A percentile compares a stretch with the other conserved stretches of the same genome.
Evolutionary conservation across 2,329 filamentous ascomycete species (phyloP).

Genomic region (Colletotrichum limetticola): DNA sequence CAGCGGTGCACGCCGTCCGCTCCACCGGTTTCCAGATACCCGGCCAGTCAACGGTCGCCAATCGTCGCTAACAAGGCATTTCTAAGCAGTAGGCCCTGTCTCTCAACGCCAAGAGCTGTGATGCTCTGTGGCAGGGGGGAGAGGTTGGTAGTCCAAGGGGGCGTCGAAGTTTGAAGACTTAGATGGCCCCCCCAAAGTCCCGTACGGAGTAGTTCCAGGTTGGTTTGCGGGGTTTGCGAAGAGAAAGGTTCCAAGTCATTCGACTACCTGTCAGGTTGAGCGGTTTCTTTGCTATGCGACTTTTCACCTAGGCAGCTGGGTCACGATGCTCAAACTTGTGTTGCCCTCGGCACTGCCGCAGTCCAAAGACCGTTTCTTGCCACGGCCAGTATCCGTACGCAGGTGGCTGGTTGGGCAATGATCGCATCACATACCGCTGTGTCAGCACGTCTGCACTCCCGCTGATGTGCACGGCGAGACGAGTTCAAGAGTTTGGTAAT

Average conservation of each 20-base stretch:
- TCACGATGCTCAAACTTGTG: neutral
- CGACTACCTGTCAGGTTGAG: constrained; percentile 5
- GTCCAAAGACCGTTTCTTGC: neutral
- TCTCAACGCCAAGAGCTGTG: neutral
- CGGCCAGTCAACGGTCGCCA: constrained; percentile 18
- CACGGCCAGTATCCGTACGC: neutral
- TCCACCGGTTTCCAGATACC: constrained; percentile 20
- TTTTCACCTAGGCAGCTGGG: neutral
- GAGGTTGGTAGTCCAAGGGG: constrained; percentile 7
- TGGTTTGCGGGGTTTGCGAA: constrained; percentile 17
- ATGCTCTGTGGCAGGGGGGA: constrained; percentile 13
- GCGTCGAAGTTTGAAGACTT: neutral
- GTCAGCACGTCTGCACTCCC: neutral
- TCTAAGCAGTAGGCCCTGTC: constrained; percentile 18
- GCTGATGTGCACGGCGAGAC: constrained; percentile 2
- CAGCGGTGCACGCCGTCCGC: constrained; percentile 15
- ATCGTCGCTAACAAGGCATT: constrained; percentile 5
- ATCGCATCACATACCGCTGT: constrained; percentile 13
- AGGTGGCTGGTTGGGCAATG: neutral
- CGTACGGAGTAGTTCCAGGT: neutral
- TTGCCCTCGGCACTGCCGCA: neutral
- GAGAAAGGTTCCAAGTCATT: constrained; percentile 1
- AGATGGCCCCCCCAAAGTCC: constrained; percentile 2
- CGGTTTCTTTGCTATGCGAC: constrained; percentile 5
- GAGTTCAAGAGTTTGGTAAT: neutral